Percentiles rank a stretch among this genome's conserved stretches.
Evolutionary conservation across 2,329 filamentous ascomycete species (phyloP).

Genomic region (Alternaria triticimaculans): DNA sequence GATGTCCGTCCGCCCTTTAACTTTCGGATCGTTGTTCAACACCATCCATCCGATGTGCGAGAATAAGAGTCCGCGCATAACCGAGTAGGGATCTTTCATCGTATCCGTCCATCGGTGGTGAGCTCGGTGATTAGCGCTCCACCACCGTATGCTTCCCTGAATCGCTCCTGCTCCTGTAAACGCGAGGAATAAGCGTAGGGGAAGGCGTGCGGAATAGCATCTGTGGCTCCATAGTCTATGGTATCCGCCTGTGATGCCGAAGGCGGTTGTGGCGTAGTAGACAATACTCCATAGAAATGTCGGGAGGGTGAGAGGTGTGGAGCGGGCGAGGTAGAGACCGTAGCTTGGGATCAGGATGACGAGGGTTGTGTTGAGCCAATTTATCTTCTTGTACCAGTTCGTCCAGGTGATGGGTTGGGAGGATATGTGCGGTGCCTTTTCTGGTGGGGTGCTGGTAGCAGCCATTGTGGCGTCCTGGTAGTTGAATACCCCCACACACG

Average conservation of each 20-base stretch:
- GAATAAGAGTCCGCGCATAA: slow-evolving; percentile 56
- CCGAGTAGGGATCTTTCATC: slow-evolving; percentile 57
- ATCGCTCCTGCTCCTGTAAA: slow-evolving; percentile 56
- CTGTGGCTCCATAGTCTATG: slow-evolving; percentile 74
- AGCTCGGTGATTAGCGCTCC: slow-evolving; percentile 57
- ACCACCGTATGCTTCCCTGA: slow-evolving; percentile 58
- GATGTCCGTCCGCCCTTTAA: slow-evolving; percentile 57
- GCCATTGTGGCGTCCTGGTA: slow-evolving; percentile 7
- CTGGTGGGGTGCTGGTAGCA: background rate
- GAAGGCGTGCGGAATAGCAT: slow-evolving; percentile 52
- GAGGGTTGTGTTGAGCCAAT: slow-evolving; percentile 86
- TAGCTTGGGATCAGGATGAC: slow-evolving; percentile 77
- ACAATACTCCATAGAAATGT: slow-evolving; percentile 74
- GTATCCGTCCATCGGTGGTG: slow-evolving; percentile 60
- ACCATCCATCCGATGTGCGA: slow-evolving; percentile 59
- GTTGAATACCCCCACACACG: background rate
- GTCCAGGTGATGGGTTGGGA: slow-evolving; percentile 36
- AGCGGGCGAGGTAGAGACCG: slow-evolving; percentile 76
- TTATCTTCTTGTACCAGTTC: slow-evolving; percentile 90
- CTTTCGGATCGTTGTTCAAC: slow-evolving; percentile 58
- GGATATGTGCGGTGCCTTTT: slow-evolving; percentile 24
- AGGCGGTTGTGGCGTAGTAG: slow-evolving; percentile 82
- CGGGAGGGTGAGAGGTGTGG: slow-evolving; percentile 74
- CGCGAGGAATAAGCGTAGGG: slow-evolving; percentile 55
- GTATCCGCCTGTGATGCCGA: slow-evolving; percentile 65